These are phyloP conservation scores for Arctium minus DNA, from an alignment of 129 eudicot genomes.

Conservation along the genomic window DNA sequence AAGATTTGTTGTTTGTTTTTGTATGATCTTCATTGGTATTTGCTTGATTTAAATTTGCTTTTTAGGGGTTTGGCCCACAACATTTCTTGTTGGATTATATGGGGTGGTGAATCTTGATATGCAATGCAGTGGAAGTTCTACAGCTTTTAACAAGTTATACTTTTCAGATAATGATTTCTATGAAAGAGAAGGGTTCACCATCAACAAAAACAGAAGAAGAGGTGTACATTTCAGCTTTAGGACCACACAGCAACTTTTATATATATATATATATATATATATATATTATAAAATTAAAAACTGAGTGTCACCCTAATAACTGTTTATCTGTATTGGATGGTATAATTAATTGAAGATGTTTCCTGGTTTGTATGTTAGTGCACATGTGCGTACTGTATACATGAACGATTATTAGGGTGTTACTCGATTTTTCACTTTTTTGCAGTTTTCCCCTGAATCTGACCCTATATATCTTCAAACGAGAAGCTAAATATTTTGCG, in stretches of 20 bases:
- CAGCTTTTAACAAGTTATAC: slow-evolving; percentile 59
- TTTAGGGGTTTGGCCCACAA: slow-evolving; percentile 18
- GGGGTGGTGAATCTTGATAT: slow-evolving; percentile 34
- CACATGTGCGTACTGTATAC: neutral
- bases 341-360: neutral
- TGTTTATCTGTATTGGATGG: too few species aligned
- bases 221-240: slow-evolving; percentile 48
- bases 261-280: too few species aligned
- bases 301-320: neutral
- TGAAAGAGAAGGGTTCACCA: slow-evolving; percentile 85
- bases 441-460: neutral
- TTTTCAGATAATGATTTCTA: slow-evolving; percentile 82
- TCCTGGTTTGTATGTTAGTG: neutral
- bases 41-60: neutral
- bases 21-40: slow-evolving; percentile 8
- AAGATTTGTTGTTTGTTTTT: slow-evolving; percentile 34
- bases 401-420: neutral
- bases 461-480: neutral
- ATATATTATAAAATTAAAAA: neutral
- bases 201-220: slow-evolving; percentile 86
- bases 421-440: neutral
- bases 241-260: slow-evolving; percentile 44
- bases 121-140: slow-evolving; percentile 30
- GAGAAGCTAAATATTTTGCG: too few species aligned
- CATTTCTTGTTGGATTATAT: slow-evolving; percentile 24